A percentile compares a stretch with the other conserved stretches of the same genome.
phyloP scores from a whole-genome alignment of 331 rosid genomes.

The Malus hybrid region DNA sequence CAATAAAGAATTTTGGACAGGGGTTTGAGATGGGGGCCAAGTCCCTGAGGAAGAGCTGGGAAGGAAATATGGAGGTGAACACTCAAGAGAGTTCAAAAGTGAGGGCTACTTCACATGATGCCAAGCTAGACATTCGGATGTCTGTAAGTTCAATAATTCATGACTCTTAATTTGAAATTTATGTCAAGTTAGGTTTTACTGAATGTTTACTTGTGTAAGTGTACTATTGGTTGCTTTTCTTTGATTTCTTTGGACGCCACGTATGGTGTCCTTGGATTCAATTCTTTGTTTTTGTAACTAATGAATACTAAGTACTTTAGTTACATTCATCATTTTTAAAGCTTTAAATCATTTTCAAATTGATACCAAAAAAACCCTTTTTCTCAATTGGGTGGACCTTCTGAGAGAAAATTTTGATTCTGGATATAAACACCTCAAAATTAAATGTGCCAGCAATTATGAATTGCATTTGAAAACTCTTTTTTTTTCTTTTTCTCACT shows the following conservation, averaged over 20 bases:
- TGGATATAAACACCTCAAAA: background rate
- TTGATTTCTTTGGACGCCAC: too few relatives aligned
- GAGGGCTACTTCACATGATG: slow-evolving; percentile 46
- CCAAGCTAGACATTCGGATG: slow-evolving; percentile 41
- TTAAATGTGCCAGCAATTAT: background rate
- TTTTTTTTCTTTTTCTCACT: background rate
- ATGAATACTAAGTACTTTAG: too few relatives aligned
- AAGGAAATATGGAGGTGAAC: slow-evolving; percentile 73
- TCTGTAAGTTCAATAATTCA: slow-evolving; percentile 45
- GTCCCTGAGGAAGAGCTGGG: slow-evolving; percentile 91
- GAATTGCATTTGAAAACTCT: background rate
- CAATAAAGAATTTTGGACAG: slow-evolving; percentile 50
- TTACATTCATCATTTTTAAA: too few relatives aligned
- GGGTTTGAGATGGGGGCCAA: slow-evolving; percentile 76
- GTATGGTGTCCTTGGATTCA: too few relatives aligned
- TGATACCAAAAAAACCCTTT: background rate
- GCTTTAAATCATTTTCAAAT: background rate
- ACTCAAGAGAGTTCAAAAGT: slow-evolving; percentile 47
- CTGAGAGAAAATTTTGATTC: background rate
- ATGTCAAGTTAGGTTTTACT: background rate
- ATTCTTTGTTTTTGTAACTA: too few relatives aligned
- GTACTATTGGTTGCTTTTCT: background rate
- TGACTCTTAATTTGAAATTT: background rate
- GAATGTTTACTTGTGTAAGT: background rate
- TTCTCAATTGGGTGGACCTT: background rate